Base-by-base conservation (phyloP, 202 grass and related monocot species). In the Digitaria exilis region DNA sequence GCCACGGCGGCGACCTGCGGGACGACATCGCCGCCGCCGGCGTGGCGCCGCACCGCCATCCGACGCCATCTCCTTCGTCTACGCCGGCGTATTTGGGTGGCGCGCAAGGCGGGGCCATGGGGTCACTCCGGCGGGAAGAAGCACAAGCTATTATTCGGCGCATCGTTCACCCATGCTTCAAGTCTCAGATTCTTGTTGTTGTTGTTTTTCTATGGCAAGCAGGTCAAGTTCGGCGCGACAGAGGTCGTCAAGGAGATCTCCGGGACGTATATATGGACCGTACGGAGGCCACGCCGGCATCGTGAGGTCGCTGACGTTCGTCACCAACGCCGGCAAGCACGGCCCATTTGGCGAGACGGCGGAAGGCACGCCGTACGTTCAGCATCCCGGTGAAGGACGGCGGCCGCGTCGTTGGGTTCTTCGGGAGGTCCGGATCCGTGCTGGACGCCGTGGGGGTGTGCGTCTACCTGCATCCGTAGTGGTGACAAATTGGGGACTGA, bases 261-360 rank as follows among this genome's bases (percentile, higher is more conserved):
- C 59, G 64, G 79, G 9, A 81, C 79, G 1, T 30, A 42, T 35
- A n/a, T n/a, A n/a, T n/a, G 48, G 63, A 0, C 15, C 13, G 3
- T 81, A 22, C 65, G 32, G 7, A 0, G 24, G 15, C 2, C 14
- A 56, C 46, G 15, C 32, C 8, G 1, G 31, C 30, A 10, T 81
- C 10, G 3, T 71, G n/a, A 71, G 22, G 46, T 81, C 79, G n/a
- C 79, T 81, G 4, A 71, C 50, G 4, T 45, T 81, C 35, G 63
- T 71, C 31, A 81, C 79, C 79, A 81, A 32, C 61, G 22, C 3
- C 52, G 4, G 51, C 65, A 81, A 29, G 22, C 68, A 82, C 67
- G 79, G 52, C 17, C 67, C 67, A n/a, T n/a, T n/a, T n/a, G n/a
- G n/a, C n/a, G n/a, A n/a, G n/a, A n/a, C n/a, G n/a, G n/a, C n/a